A percentile compares a stretch with the other conserved stretches of the same genome.
phyloP scores from a whole-genome alignment of 2,329 filamentous ascomycete genomes.

The Aureobasidium melanogenum region DNA sequence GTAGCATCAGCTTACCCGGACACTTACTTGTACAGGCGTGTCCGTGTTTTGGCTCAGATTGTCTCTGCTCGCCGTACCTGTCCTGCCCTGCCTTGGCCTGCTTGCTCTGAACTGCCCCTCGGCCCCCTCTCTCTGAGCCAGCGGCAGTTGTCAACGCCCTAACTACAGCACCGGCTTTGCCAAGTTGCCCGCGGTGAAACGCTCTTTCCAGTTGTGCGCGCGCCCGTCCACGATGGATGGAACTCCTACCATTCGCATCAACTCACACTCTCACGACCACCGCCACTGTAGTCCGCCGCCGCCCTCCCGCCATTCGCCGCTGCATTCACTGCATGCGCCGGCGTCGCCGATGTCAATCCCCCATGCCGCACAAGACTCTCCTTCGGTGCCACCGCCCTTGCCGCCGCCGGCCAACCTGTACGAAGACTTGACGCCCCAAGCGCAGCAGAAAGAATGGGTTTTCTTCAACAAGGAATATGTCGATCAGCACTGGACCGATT shows the following conservation, averaged over 20 bases:
- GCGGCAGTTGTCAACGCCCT: conserved; percentile 8
- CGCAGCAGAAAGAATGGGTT: conserved; percentile 54
- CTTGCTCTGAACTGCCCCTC: background rate
- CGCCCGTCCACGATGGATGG: conserved; percentile 2
- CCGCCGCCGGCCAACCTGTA: conserved; percentile 54
- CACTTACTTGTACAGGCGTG: background rate
- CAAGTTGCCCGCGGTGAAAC: conserved; percentile 1
- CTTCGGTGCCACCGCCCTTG: conserved; percentile 50
- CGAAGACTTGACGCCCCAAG: conserved; percentile 38
- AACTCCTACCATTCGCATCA: conserved; percentile 28
- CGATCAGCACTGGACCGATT: conserved; percentile 37
- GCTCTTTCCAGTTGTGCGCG: conserved; percentile 2
- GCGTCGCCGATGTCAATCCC: conserved; percentile 56
- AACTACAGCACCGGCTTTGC: background rate
- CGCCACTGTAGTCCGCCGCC: conserved; percentile 29
- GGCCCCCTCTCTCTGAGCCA: background rate
- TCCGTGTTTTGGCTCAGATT: background rate
- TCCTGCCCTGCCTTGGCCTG: background rate
- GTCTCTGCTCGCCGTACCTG: background rate
- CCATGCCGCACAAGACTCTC: conserved; percentile 37
- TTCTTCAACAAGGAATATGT: conserved; percentile 42
- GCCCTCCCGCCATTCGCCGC: conserved; percentile 27
- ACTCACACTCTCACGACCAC: conserved; percentile 22
- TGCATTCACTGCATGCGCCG: conserved; percentile 30
- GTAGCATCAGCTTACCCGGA: conserved; percentile 7